phyloP scores from a whole-genome alignment of 2,329 filamentous ascomycete genomes.

The Diaporthe citriasiana region DNA sequence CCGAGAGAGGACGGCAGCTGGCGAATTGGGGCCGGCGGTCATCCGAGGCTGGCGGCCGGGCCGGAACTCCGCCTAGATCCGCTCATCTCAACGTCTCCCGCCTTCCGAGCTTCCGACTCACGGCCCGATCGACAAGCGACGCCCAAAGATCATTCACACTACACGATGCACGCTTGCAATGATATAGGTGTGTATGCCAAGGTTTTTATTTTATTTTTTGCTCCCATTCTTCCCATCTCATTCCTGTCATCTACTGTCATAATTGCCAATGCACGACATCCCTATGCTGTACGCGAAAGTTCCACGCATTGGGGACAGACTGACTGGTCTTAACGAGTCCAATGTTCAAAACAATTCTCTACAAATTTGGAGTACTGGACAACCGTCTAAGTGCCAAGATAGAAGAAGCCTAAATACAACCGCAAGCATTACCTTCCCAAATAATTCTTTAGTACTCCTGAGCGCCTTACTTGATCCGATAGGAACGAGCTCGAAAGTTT shows the following conservation, averaged over 20 bases:
- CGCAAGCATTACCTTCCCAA: neutral
- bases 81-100: slow-evolving; percentile 40
- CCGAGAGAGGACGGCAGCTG: neutral
- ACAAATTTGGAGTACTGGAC: neutral
- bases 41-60: slow-evolving; percentile 21
- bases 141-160: neutral
- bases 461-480: slow-evolving; percentile 26
- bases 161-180: neutral
- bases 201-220: neutral
- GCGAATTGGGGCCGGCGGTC: neutral
- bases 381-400: neutral
- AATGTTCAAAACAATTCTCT: neutral
- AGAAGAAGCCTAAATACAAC: slow-evolving; percentile 23
- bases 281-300: neutral
- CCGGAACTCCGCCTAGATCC: slow-evolving; percentile 34
- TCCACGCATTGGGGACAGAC: too few species aligned
- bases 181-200: too few species aligned
- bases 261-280: neutral
- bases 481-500: neutral
- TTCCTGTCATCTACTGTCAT: neutral
- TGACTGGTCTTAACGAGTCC: neutral
- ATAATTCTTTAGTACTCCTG: slow-evolving; percentile 13
- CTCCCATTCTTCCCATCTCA: neutral
- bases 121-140: neutral
- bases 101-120: slow-evolving; percentile 38